phyloP scores from a whole-genome alignment of 176 grass and related monocot genomes.

The Sorghum bicolor region Sorghum_bicolor_NCBIv3 NC_012871.2:14265501-14266000 shows the following conservation, averaged over 20 bases:
- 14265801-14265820: background rate
- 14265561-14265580: background rate
- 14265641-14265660: constrained; percentile 44
- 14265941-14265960: background rate
- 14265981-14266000: no score
- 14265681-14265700: constrained; percentile 49
- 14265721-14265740: background rate
- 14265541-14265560: background rate
- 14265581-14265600: background rate
- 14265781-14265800: background rate
- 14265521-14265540: background rate
- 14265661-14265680: constrained; percentile 16
- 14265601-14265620: constrained; percentile 58
- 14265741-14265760: background rate
- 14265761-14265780: background rate
- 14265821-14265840: background rate
- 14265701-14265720: constrained; percentile 57
- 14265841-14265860: background rate
- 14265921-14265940: background rate
- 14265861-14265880: background rate
- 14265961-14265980: background rate
- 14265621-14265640: constrained; percentile 30
- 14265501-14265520: constrained; percentile 40
- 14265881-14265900: background rate
- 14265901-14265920: background rate